Percentiles rank a stretch among this genome's conserved stretches.
Evolutionary conservation across 176 grass and related monocot genomes (phyloP).

Genomic region (Carex cristatella): DNA sequence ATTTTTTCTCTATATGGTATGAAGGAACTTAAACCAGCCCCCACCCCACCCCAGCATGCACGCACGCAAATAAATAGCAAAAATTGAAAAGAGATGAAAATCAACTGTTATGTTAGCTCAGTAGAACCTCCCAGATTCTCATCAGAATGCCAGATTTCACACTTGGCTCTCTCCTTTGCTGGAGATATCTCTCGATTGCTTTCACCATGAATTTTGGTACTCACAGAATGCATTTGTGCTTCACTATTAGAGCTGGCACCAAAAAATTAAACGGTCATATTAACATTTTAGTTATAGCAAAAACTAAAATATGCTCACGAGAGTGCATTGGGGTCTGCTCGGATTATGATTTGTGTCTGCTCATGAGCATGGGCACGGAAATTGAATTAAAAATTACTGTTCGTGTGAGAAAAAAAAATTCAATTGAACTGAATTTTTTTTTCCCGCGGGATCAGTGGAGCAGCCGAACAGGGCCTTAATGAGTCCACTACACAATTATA

Average conservation of each 20-base stretch:
- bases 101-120: neutral
- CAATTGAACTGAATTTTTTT: too few species aligned
- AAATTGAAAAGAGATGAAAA: neutral
- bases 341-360: too few species aligned
- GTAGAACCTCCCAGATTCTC: neutral
- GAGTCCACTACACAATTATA: neutral
- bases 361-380: too few species aligned
- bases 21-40: neutral
- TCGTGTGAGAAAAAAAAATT: too few species aligned
- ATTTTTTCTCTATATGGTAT: neutral
- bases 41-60: too few species aligned
- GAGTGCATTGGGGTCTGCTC: neutral
- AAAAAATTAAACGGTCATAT: neutral
- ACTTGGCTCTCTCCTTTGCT: neutral
- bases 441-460: too few species aligned
- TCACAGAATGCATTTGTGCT: neutral
- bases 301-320: neutral
- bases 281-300: neutral
- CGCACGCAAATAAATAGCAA: neutral
- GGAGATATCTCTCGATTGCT: neutral
- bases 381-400: too few species aligned
- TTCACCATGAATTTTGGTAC: neutral
- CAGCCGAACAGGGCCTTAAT: neutral
- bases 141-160: neutral
- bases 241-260: slow-evolving; percentile 6